Base-by-base conservation (phyloP, 2,329 filamentous ascomycete species). In the Chlorencoelia australis region DNA sequence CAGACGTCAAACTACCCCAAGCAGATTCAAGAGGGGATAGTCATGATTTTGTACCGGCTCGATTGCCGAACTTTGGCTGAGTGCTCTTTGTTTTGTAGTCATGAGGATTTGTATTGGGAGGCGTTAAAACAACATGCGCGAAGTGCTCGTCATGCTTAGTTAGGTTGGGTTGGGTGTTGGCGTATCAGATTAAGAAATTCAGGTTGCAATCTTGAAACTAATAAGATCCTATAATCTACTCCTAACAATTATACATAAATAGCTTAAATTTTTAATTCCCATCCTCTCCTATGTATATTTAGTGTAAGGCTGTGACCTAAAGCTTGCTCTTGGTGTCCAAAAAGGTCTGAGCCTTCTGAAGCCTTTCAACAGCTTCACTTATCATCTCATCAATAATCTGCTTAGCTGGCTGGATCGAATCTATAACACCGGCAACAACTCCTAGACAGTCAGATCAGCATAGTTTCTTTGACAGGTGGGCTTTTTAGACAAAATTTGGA, bases 361-460 rank as follows among this genome's bases (percentile, higher is more conserved):
- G 55, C 67, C 80, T 74, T 2, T 72, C 68, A 7, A 78, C 75
- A 1, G 84, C 85, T 57, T 88, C 79, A 14, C 64, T 62, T 7
- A 94, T 83, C 86, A 96, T 95, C 48, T 93, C 86, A 42, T 78
- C 72, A n/a, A 96, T 78, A 63, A 96, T 94, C 46, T 79, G 71
- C 30, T 66, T 72, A 0, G 89, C 89, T 0, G 88, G 86, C 65
- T 91, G 77, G 41, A 95, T 74, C 47, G 79, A 75, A 21, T 65
- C 60, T 39, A 95, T 83, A 1, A 79, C 71, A 2, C 82, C 88
- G 1, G 86, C 83, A 7, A 95, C 88, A 64, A 94, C 86, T 1
- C 89, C n/a, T n/a, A n/a, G n/a, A n/a, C n/a, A n/a, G n/a, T n/a
- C n/a, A n/a, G n/a, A n/a, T n/a, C n/a, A n/a, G n/a, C n/a, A n/a